Evolutionary conservation across 2,329 filamentous ascomycete species (phyloP), one percentile per base, ranked within the genome.

Genomic region (Sporothrix protearum): DNA sequence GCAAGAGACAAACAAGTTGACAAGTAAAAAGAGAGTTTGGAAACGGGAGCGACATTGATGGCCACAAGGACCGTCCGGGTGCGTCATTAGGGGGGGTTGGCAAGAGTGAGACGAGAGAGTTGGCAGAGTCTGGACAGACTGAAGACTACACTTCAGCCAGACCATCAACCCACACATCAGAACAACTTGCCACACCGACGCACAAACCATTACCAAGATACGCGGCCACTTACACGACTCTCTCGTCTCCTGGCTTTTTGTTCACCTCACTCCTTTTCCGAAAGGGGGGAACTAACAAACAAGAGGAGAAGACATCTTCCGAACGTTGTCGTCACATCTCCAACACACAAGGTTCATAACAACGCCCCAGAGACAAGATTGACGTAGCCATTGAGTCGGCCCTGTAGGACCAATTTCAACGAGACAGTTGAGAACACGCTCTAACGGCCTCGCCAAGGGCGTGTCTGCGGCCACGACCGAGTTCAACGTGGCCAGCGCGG

Each of bases 401-500:
- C 4, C 25, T 9, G 25, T 4, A 25, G 22, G 19, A 59, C 14
- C 14, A 33, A 5, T 10, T n/a, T 2, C 12, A 33, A 33, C 25
- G 28, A 36, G 12, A 55, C 30, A 2, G 14, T 16, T 25, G 16
- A n/a, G 3, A 8, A 10, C 16, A 42, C 28, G 14, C 30, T 22
- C 47, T 2, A 42, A 42, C 47, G 47, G 47, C 55, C 14, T 12
- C 22, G 51, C 25, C 51, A 28, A 16, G 22, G 28, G 14, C 8
- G 55, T 59, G 28, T 33, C 12, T 16, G 49, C 49, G 9, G 30
- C 33, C 55, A 55, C 55, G 53, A 51, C 19, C 36, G 68, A 14
- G 22, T 81, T 80, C 8, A 78, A 39, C 30, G 33, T 61, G 28
- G 30, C 81, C 71, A 76, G 78, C 61, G 78, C 76, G 9, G 79